A percentile compares a stretch with the other conserved stretches of the same genome.
Conservation (phyloP, 2,329 filamentous ascomycete species). For the Phialemonium atrogriseum region DNA sequence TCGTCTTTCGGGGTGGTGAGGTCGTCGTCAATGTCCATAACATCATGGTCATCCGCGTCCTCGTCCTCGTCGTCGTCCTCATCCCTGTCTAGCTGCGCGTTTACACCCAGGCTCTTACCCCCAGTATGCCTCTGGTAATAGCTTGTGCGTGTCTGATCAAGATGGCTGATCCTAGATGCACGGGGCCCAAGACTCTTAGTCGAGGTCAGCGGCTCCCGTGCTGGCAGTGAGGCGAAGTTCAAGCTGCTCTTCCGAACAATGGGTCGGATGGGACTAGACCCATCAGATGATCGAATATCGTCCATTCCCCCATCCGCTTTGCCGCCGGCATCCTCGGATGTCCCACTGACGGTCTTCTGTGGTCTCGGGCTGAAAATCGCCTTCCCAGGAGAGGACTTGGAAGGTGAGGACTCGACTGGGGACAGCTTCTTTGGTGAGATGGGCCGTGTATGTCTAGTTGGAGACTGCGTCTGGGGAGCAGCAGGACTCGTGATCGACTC, state of each 20-base stretch:
- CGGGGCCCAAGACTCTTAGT: constrained; percentile 77
- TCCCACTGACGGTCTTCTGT: constrained; percentile 4
- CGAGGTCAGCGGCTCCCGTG: constrained; percentile 73
- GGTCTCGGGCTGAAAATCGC: constrained; percentile 9
- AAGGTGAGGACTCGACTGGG: constrained; percentile 14
- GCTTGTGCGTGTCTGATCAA: constrained; percentile 65
- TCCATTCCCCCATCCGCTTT: constrained; percentile 10
- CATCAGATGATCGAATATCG: constrained; percentile 49
- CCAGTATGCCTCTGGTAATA: constrained; percentile 67
- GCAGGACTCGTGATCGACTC: constrained; percentile 10
- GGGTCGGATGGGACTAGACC: constrained; percentile 66
- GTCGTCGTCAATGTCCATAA: constrained; percentile 42
- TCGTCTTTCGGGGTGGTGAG: constrained; percentile 30
- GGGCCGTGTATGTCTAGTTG: constrained; percentile 12
- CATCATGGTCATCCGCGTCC: constrained; percentile 42
- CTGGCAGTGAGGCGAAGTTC: constrained; percentile 87
- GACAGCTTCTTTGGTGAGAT: constrained; percentile 15
- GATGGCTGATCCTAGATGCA: constrained; percentile 67
- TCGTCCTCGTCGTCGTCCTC: constrained; percentile 35
- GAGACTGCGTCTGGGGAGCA: constrained; percentile 7
- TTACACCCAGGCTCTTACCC: constrained; percentile 58
- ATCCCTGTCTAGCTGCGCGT: constrained; percentile 21
- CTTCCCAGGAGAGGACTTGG: constrained; percentile 17
- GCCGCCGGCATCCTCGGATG: constrained; percentile 3
- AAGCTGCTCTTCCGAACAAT: constrained; percentile 88